These are phyloP conservation scores for Cephalotrichum gorgonifer DNA, from an alignment of 2,329 filamentous ascomycete genomes.

Conservation along the genomic window DNA sequence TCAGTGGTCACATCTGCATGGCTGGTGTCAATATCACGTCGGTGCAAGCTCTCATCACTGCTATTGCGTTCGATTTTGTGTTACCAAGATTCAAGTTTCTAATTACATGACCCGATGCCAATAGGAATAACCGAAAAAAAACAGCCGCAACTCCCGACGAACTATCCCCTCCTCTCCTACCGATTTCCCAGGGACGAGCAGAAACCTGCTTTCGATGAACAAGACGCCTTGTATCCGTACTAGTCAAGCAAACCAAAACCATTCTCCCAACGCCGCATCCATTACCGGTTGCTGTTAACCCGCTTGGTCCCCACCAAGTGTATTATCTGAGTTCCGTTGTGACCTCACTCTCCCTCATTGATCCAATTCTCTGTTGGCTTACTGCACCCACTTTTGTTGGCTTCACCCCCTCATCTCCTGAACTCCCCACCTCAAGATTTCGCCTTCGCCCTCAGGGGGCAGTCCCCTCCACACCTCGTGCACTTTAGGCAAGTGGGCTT, in stretches of 20 bases:
- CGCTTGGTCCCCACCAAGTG: neutral
- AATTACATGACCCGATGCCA: neutral
- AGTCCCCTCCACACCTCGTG: slow-evolving; percentile 22
- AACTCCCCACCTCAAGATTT: slow-evolving; percentile 12
- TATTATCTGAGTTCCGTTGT: neutral
- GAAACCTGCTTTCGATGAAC: too few relatives aligned
- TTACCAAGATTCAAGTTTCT: neutral
- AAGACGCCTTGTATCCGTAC: too few relatives aligned
- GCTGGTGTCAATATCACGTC: neutral
- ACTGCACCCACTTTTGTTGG: neutral
- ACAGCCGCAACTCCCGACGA: neutral
- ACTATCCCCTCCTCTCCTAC: neutral
- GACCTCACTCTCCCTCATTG: neutral
- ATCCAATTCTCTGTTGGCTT: neutral
- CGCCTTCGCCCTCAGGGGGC: slow-evolving; percentile 22
- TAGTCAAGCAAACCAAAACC: neutral
- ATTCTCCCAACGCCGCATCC: neutral
- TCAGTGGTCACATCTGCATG: neutral
- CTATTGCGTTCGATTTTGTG: neutral
- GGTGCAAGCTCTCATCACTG: neutral
- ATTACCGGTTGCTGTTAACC: neutral
- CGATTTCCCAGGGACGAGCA: neutral
- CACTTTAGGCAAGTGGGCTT: slow-evolving; percentile 24
- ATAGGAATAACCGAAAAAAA: neutral
- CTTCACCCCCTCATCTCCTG: neutral